These are phyloP conservation scores for Hemileia vastatrix DNA, from an alignment of 1,284 basidiomycete genomes.

Conservation along the genomic window DNA sequence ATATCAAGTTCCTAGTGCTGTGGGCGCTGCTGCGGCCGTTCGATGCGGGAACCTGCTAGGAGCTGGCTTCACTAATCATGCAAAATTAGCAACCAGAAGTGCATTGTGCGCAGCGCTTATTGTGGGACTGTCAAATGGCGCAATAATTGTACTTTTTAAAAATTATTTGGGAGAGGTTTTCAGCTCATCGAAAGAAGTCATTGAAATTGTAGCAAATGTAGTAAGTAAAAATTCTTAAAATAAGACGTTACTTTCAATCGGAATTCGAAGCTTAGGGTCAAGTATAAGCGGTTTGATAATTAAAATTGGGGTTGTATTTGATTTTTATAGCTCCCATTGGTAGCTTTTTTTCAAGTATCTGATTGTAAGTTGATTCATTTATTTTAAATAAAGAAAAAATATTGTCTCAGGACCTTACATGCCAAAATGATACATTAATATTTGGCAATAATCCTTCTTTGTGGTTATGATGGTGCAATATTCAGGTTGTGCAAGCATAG, in stretches of 20 bases:
- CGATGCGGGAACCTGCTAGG: conserved; percentile 50
- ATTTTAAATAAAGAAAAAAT: neutral
- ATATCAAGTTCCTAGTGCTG: conserved; percentile 72
- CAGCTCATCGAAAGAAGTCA: conserved; percentile 8
- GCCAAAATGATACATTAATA: neutral
- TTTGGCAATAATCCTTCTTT: neutral
- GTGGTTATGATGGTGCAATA: neutral
- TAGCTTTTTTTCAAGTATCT: conserved; percentile 9
- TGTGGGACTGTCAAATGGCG: conserved; percentile 1
- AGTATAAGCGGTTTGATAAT: neutral
- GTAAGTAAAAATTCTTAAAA: conserved; percentile 1
- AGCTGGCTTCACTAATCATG: neutral
- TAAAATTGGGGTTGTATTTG: no score
- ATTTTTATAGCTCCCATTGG: neutral
- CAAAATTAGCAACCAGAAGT: neutral
- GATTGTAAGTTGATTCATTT: conserved; percentile 2
- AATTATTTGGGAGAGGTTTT: conserved; percentile 2
- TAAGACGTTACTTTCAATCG: neutral
- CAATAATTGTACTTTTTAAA: neutral
- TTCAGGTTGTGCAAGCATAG: neutral
- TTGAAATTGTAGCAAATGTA: conserved; percentile 3
- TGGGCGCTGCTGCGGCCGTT: conserved; percentile 71
- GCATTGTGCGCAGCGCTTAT: neutral
- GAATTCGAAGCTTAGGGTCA: neutral
- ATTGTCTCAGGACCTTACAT: neutral